Evolutionary conservation across 805 yeast species (phyloP).

Genomic region (Brettanomyces bruxellensis): DNA sequence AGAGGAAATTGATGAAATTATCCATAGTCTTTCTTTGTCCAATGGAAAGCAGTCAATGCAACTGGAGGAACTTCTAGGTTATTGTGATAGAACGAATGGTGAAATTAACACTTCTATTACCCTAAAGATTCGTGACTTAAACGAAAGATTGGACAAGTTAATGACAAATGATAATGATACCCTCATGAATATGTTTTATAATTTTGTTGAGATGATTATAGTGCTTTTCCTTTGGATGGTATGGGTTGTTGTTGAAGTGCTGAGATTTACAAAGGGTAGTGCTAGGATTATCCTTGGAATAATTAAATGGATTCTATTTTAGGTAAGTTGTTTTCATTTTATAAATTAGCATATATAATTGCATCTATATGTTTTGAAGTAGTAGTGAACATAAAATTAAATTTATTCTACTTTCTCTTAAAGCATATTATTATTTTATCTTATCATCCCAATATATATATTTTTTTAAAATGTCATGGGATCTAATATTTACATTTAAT

Average conservation of each 20-base stretch:
- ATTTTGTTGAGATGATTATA: slow-evolving; percentile 40
- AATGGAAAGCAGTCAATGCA: slow-evolving; percentile 26
- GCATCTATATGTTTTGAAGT: no score
- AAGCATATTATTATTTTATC: no score
- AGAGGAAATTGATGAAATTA: slow-evolving; percentile 12
- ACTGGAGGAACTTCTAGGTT: slow-evolving; percentile 52
- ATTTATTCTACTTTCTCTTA: no score
- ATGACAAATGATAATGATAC: slow-evolving; percentile 21
- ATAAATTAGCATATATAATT: no score
- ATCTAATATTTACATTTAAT: no score
- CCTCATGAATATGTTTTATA: slow-evolving; percentile 32
- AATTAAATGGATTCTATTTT: slow-evolving; percentile 22
- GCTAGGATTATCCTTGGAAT: slow-evolving; percentile 10
- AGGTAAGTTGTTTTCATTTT: neutral
- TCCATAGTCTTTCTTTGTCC: slow-evolving; percentile 14
- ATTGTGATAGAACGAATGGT: slow-evolving; percentile 60
- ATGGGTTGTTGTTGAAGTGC: slow-evolving; percentile 49
- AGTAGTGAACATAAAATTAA: no score
- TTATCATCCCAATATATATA: no score
- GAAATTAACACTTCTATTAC: slow-evolving; percentile 67
- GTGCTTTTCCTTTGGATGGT: slow-evolving; percentile 41
- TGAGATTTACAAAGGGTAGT: slow-evolving; percentile 25
- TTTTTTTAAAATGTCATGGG: no score
- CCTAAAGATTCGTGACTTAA: slow-evolving; percentile 45
- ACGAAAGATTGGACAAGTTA: slow-evolving; percentile 38